Evolutionary conservation across 1,284 basidiomycete genomes (phyloP).

Genomic region (Wallemia hederae): DNA sequence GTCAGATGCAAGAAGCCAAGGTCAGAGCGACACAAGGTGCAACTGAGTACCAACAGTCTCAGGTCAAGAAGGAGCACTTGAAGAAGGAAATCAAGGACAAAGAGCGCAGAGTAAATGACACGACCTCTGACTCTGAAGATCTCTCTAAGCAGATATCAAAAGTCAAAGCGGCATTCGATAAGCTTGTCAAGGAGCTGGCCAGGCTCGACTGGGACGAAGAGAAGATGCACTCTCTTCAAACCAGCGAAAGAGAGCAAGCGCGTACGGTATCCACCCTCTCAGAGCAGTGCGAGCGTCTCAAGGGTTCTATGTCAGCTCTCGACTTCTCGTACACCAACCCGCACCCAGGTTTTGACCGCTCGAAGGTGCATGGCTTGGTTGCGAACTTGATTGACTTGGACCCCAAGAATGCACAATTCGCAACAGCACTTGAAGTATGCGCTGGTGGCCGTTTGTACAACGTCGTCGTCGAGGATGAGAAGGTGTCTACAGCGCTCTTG

Average conservation of each 20-base stretch:
- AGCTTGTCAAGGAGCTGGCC: constrained; percentile 25
- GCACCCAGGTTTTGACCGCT: constrained; percentile 49
- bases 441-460: constrained; percentile 82
- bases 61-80: constrained; percentile 43
- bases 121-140: constrained; percentile 56
- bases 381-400: constrained; percentile 52
- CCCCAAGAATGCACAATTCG: constrained; percentile 36
- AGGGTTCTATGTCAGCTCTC: constrained; percentile 35
- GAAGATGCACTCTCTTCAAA: constrained; percentile 25
- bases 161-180: constrained; percentile 32
- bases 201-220: constrained; percentile 50
- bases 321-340: constrained; percentile 65
- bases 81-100: constrained; percentile 53
- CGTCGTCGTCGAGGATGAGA: constrained; percentile 68
- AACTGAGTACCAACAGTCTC: constrained; percentile 62
- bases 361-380: constrained; percentile 76
- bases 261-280: not conserved
- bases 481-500: constrained; percentile 57
- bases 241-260: constrained; percentile 1
- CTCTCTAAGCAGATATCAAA: constrained; percentile 31
- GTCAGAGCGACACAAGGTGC: constrained; percentile 40
- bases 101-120: constrained; percentile 50
- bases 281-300: constrained; percentile 41
- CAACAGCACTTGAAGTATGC: constrained; percentile 76
- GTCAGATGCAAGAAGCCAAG: constrained; percentile 71